A percentile compares a stretch with the other conserved stretches of the same genome.
phyloP scores from a whole-genome alignment of 2,329 filamentous ascomycete genomes.

The Xylariaceae sp. region DNA sequence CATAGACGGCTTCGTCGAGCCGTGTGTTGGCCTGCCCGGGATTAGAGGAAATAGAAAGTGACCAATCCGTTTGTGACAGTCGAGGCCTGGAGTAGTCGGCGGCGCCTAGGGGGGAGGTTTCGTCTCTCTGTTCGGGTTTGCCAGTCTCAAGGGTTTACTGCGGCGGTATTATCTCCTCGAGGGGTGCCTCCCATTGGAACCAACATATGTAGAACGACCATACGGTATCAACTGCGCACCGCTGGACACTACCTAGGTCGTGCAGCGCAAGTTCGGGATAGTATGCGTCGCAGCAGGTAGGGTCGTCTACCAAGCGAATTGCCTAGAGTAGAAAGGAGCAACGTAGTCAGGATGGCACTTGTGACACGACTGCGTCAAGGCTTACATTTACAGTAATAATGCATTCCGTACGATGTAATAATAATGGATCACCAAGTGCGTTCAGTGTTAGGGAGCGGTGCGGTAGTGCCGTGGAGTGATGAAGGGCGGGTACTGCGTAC shows the following conservation, averaged over 20 bases:
- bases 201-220: not conserved
- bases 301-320: slow-evolving; percentile 3
- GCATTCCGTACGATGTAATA: not conserved
- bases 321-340: slow-evolving; percentile 1
- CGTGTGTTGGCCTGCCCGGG: slow-evolving; percentile 6
- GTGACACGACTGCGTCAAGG: slow-evolving; percentile 1
- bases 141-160: slow-evolving; percentile 5
- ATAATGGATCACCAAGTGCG: not conserved
- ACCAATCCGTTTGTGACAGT: slow-evolving; percentile 10
- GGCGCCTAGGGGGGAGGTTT: not conserved
- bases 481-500: not conserved
- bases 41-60: slow-evolving; percentile 5
- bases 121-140: not conserved
- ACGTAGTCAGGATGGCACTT: not conserved
- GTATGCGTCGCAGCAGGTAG: not conserved
- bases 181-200: not conserved
- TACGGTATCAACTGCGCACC: slow-evolving; percentile 1
- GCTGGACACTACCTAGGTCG: not conserved
- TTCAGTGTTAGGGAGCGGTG: no score
- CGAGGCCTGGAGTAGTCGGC: not conserved
- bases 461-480: not conserved
- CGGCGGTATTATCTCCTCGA: not conserved
- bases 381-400: not conserved
- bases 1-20: not conserved
- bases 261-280: not conserved